Conservation (phyloP, 306 rosid genomes). For the Leucaena leucocephala region DNA sequence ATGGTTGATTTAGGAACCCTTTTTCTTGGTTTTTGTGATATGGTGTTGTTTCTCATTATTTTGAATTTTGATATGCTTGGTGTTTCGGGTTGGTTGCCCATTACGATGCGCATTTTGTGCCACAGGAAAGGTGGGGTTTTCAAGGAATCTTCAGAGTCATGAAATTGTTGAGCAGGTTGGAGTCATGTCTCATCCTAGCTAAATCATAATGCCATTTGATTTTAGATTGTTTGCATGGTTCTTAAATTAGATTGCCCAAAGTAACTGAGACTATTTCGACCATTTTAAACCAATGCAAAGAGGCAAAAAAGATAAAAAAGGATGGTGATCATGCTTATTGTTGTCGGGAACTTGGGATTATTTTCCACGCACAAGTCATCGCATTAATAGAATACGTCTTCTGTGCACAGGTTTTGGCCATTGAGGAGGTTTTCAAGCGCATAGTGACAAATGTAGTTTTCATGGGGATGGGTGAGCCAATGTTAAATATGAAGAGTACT, state of each 20-base stretch:
- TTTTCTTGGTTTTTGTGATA: conserved; percentile 8
- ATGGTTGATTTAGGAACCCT: conserved; percentile 20
- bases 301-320: conserved; percentile 1
- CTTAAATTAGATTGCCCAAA: conserved; percentile 11
- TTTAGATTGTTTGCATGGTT: conserved; percentile 25
- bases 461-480: conserved; percentile 99
- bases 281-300: neutral
- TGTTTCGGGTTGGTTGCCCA: conserved; percentile 86
- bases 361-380: conserved; percentile 1
- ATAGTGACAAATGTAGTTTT: conserved; percentile 95
- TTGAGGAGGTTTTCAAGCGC: conserved; percentile 85
- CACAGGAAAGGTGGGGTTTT: conserved; percentile 94
- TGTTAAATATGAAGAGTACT: conserved; percentile 92
- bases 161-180: conserved; percentile 95
- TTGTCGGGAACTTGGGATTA: conserved; percentile 19
- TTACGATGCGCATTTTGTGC: conserved; percentile 96
- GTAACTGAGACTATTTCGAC: conserved; percentile 6
- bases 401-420: conserved; percentile 78
- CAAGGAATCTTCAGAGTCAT: conserved; percentile 84
- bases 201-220: conserved; percentile 26
- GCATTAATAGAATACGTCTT: conserved; percentile 21
- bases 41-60: conserved; percentile 24
- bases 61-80: conserved; percentile 27
- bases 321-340: conserved; percentile 8
- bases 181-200: conserved; percentile 19